Base-by-base conservation (phyloP, 225 moss, liverwort and hornwort genomes). In the Sphagnum tenellum region DNA sequence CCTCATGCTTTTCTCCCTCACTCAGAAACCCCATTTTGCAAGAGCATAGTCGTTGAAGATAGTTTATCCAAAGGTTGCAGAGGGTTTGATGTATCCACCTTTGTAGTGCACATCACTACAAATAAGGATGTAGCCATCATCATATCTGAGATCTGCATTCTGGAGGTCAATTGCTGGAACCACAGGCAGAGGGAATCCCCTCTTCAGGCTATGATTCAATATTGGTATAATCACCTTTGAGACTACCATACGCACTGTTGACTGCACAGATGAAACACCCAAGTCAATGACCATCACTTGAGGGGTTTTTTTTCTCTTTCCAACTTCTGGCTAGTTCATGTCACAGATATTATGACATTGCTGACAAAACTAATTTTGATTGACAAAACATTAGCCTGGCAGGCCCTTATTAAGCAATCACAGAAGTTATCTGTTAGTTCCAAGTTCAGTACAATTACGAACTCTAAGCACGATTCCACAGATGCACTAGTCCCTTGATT, bases 101-200 rank as follows among this genome's bases (percentile, higher is more conserved):
- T 52, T 75, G 44, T 96, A 96, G 53, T 76, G 77, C 65, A 96
- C 79, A 67, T 96, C 88, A 8, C 82, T 71, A 72, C 96, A 96
- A 7, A 96, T 82, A 65, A 92, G 80, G 64, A 96, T 86, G 73
- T 86, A 87, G 44, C 92, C 87, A 14, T 92, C 89, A 65, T 89
- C 92, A 5, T 96, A 96, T 48, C 88, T 82, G 55, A 96, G 71
- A 77, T 96, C 92, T 3, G 92, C 81, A 55, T 92, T 80, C 56
- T 90, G 72, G 4, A 96, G 69, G 66, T 80, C 81, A 7, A 96
- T 83, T 59, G 88, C 85, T 59, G 89, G 85, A 4, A 93, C 61
- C 63, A 89, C 86, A 47, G 96, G 96, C 67, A 98, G 71, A n/a
- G 96, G 93, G 48, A 98, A 98, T 46, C 96, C 96, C 44, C 66